Percentiles rank a stretch among this genome's conserved stretches.
Conservation (phyloP, 352 stramenopile species). For the Globisporangium spinosum region DNA sequence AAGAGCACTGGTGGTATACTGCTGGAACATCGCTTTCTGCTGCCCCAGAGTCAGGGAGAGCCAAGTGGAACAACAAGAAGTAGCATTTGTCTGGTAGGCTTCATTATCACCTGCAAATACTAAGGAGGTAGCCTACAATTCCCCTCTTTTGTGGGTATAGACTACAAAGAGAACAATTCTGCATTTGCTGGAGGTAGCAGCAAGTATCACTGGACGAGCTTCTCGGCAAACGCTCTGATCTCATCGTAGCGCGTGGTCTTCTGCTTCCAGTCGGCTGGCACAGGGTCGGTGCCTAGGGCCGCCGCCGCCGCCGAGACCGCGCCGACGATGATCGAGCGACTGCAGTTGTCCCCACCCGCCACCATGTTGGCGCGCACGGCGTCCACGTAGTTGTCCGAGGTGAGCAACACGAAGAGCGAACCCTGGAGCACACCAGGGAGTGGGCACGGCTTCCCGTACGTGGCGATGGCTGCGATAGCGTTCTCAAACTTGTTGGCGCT, state of each 20-base stretch:
- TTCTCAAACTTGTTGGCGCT: conserved; percentile 37
- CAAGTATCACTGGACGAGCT: conserved; percentile 28
- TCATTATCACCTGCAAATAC: too few relatives aligned
- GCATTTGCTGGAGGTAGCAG: conserved; percentile 13
- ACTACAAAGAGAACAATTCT: too few relatives aligned
- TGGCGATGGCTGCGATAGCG: conserved; percentile 37
- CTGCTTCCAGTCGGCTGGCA: conserved; percentile 46
- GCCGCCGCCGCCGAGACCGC: conserved; percentile 39
- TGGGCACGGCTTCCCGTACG: conserved; percentile 58
- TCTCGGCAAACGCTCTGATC: conserved; percentile 34
- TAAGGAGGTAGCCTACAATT: too few relatives aligned
- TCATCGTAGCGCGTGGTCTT: conserved; percentile 44
- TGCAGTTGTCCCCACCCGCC: conserved; percentile 69
- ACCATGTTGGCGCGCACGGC: conserved; percentile 53
- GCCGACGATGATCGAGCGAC: conserved; percentile 58
- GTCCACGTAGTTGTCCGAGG: conserved; percentile 36
- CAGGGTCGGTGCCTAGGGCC: conserved; percentile 15
- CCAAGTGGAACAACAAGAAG: too few relatives aligned
- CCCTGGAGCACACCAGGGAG: conserved; percentile 56
- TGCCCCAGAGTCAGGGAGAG: too few relatives aligned
- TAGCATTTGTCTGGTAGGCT: too few relatives aligned
- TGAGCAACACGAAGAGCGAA: conserved; percentile 56
- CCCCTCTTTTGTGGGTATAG: too few relatives aligned
- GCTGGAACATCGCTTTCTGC: too few relatives aligned
- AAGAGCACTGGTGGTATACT: too few relatives aligned